Evolutionary conservation across 768 basidiomycete species (phyloP).

Genomic region (Boletus speciosus): DNA sequence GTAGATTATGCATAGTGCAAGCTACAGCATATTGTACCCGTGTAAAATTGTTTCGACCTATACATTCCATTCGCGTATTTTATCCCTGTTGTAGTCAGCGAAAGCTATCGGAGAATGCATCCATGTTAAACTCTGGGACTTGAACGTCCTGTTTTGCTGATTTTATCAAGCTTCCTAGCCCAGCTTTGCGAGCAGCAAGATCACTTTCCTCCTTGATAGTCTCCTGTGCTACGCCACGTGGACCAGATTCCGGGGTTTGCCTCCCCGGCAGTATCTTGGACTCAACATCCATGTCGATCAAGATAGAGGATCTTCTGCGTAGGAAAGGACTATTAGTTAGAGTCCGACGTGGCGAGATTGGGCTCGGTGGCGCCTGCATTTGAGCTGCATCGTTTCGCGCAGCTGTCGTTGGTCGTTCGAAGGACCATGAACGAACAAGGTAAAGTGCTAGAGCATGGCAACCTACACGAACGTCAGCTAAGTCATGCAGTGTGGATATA

Average conservation of each 20-base stretch:
- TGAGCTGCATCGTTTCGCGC: slow-evolving; percentile 12
- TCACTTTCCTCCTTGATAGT: slow-evolving; percentile 51
- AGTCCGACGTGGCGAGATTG: slow-evolving; percentile 41
- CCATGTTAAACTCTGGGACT: slow-evolving; percentile 88
- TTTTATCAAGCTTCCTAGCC: slow-evolving; percentile 82
- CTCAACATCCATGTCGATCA: slow-evolving; percentile 86
- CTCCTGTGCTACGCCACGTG: slow-evolving; percentile 21
- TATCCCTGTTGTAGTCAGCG: background rate
- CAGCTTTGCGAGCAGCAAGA: slow-evolving; percentile 61
- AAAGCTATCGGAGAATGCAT: slow-evolving; percentile 53
- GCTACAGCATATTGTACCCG: slow-evolving; percentile 10
- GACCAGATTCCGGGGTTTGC: slow-evolving; percentile 43
- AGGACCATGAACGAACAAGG: slow-evolving; percentile 88
- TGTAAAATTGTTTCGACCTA: slow-evolving; percentile 6
- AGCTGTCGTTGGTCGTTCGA: slow-evolving; percentile 66
- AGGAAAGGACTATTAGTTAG: slow-evolving; percentile 51
- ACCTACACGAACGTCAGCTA: slow-evolving; percentile 45
- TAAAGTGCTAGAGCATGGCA: slow-evolving; percentile 91
- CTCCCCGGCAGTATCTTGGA: slow-evolving; percentile 56
- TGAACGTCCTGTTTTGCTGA: slow-evolving; percentile 85
- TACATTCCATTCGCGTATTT: slow-evolving; percentile 2
- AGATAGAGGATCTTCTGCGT: slow-evolving; percentile 66
- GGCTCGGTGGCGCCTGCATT: slow-evolving; percentile 37
- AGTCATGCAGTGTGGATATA: background rate
- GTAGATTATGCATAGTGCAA: slow-evolving; percentile 7